These are phyloP conservation scores for Calonectria montana DNA, from an alignment of 2,329 filamentous ascomycete genomes.

Conservation along the genomic window DNA sequence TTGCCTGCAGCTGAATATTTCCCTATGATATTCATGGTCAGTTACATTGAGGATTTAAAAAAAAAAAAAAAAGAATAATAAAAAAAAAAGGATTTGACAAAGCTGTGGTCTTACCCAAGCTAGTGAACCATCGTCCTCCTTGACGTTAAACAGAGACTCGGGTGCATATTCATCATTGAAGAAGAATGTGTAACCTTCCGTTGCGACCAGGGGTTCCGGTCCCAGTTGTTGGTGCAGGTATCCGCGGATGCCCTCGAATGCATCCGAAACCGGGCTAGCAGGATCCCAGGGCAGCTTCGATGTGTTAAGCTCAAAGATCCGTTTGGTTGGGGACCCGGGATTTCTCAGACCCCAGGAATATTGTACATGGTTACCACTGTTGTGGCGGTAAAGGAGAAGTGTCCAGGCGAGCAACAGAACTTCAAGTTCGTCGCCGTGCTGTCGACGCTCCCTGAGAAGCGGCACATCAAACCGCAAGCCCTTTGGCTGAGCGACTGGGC, in stretches of 20 bases:
- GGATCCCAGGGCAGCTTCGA: slow-evolving; percentile 35
- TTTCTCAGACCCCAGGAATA: slow-evolving; percentile 38
- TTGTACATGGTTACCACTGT: slow-evolving; percentile 36
- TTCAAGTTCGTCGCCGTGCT: slow-evolving; percentile 29
- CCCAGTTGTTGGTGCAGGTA: slow-evolving; percentile 30
- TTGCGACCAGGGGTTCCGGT: slow-evolving; percentile 6
- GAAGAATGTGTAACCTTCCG: slow-evolving; percentile 29
- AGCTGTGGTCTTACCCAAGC: slow-evolving; percentile 34
- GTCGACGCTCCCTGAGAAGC: slow-evolving; percentile 23
- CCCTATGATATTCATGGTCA: slow-evolving; percentile 21
- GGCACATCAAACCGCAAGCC: slow-evolving; percentile 36
- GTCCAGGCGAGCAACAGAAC: slow-evolving; percentile 36
- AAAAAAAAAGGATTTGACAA: rapidly evolving
- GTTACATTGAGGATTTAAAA: slow-evolving; percentile 3
- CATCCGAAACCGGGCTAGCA: slow-evolving; percentile 26
- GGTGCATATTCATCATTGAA: slow-evolving; percentile 37
- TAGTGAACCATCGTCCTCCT: slow-evolving; percentile 28
- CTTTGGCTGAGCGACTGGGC: slow-evolving; percentile 17
- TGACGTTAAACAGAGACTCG: slow-evolving; percentile 22
- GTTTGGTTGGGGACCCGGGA: slow-evolving; percentile 22
- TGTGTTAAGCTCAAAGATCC: slow-evolving; percentile 36
- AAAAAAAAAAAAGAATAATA: rapidly evolving
- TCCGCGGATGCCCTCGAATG: slow-evolving; percentile 29
- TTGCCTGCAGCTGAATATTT: slow-evolving; percentile 38
- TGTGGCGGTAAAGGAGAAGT: slow-evolving; percentile 39